Percentiles rank a stretch among this genome's conserved stretches.
These are phyloP conservation scores for Tetratostichococcus sp. DNA, from an alignment of 139 green algal species.

Conservation along the genomic window DNA sequence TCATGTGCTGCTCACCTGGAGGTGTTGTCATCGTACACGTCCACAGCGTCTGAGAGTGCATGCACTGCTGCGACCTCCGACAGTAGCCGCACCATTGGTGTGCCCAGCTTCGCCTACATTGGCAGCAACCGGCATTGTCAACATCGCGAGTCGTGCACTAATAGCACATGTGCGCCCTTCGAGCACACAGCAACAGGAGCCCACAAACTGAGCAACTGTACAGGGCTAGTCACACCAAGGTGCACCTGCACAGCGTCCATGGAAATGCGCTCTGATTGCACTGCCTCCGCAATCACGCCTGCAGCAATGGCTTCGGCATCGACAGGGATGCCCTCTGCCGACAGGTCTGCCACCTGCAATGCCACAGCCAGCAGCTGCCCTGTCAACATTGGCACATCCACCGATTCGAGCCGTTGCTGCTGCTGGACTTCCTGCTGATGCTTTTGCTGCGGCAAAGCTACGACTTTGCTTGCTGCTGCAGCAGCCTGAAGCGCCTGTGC, in stretches of 20 bases:
- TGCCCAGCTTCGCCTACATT: not conserved
- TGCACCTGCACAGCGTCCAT: constrained; percentile 21
- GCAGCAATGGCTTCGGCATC: constrained; percentile 80
- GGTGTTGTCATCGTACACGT: constrained; percentile 77
- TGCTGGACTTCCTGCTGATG: too few species aligned
- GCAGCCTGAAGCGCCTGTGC: not conserved
- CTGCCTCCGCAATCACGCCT: constrained; percentile 70
- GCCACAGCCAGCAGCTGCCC: constrained; percentile 46
- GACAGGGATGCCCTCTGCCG: constrained; percentile 56
- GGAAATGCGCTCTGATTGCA: constrained; percentile 20
- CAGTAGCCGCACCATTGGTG: constrained; percentile 40
- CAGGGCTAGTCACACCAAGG: constrained; percentile 10
- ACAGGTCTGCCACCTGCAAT: constrained; percentile 62
- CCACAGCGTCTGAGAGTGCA: constrained; percentile 52
- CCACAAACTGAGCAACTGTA: not conserved
- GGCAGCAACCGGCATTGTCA: not conserved
- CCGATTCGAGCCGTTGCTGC: too few species aligned
- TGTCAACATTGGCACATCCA: not conserved
- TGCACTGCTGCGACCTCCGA: constrained; percentile 61
- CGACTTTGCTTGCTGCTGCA: too few species aligned
- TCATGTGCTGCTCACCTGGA: constrained; percentile 39
- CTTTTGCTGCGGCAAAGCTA: too few species aligned
- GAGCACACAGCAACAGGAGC: not conserved
- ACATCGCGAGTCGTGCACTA: not conserved
- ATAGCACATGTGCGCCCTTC: not conserved